A percentile compares a stretch with the other conserved stretches of the same genome.
Evolutionary conservation across 2,329 filamentous ascomycete genomes (phyloP).

Genomic region (Phoma sp.): DNA sequence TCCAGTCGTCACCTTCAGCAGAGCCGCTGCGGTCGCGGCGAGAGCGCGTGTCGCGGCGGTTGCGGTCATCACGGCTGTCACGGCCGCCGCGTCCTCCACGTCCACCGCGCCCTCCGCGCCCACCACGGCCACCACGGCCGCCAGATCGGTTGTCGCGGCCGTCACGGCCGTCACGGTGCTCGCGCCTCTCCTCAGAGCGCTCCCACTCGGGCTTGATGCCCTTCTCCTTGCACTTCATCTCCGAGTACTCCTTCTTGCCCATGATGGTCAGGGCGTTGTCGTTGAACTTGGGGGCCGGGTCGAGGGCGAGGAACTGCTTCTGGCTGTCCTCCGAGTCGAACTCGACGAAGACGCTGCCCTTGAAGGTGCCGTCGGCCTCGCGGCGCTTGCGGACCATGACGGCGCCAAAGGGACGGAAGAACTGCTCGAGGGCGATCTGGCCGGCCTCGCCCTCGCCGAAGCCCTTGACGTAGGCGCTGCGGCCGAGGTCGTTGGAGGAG

Average conservation of each 20-base stretch:
- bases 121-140: conserved; percentile 38
- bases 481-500: conserved; percentile 69
- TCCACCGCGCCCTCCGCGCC: conserved; percentile 35
- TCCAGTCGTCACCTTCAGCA: conserved; percentile 36
- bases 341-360: conserved; percentile 95
- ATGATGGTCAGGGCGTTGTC: conserved; percentile 80
- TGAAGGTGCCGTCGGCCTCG: conserved; percentile 73
- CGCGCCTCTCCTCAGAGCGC: conserved; percentile 35
- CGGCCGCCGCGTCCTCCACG: conserved; percentile 31
- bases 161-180: conserved; percentile 34
- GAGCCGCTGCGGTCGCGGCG: conserved; percentile 34
- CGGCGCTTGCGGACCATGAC: conserved; percentile 87
- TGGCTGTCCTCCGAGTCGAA: conserved; percentile 81
- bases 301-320: conserved; percentile 78
- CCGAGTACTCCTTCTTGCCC: conserved; percentile 85
- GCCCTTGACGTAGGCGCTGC: conserved; percentile 90
- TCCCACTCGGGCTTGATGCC: conserved; percentile 53
- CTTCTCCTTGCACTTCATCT: conserved; percentile 55
- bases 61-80: conserved; percentile 25
- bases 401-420: conserved; percentile 81
- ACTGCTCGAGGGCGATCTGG: conserved; percentile 92
- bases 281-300: conserved; percentile 85
- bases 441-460: conserved; percentile 87
- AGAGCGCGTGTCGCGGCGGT: conserved; percentile 28
- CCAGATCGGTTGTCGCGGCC: conserved; percentile 27